A percentile compares a stretch with the other conserved stretches of the same genome.
Evolutionary conservation across 352 stramenopile species (phyloP).

Genomic region (Phytophthora palmivora): DNA sequence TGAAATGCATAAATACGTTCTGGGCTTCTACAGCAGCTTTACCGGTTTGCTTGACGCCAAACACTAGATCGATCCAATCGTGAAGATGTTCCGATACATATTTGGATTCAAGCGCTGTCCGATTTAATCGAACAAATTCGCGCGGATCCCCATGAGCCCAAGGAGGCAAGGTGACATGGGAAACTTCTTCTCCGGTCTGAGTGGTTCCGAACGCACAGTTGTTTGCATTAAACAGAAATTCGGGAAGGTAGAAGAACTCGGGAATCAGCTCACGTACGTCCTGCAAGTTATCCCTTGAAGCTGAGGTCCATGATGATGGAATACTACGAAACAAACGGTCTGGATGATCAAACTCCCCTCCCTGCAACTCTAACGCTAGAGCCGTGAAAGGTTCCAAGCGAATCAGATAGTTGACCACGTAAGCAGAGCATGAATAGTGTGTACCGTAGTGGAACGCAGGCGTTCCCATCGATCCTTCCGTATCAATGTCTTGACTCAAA

Average conservation of each 20-base stretch:
- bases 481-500: conserved; percentile 56
- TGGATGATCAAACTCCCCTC: conserved; percentile 92
- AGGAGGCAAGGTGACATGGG: conserved; percentile 93
- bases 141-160: conserved; percentile 94
- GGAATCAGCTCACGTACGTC: conserved; percentile 85
- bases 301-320: conserved; percentile 93
- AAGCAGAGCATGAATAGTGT: conserved; percentile 96
- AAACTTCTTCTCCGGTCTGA: conserved; percentile 88
- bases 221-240: conserved; percentile 86
- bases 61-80: conserved; percentile 98
- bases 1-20: conserved; percentile 93
- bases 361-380: conserved; percentile 69
- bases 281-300: conserved; percentile 92
- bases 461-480: conserved; percentile 50
- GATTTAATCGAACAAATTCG: conserved; percentile 96
- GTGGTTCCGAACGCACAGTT: conserved; percentile 72
- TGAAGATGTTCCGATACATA: conserved; percentile 97
- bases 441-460: conserved; percentile 97
- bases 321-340: conserved; percentile 97
- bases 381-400: conserved; percentile 91
- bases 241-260: conserved; percentile 82
- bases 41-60: conserved; percentile 96
- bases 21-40: conserved; percentile 90
- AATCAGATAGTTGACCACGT: conserved; percentile 98
- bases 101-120: conserved; percentile 96